Evolutionary conservation across 2,329 filamentous ascomycete genomes (phyloP).

Genomic region (Pyrenophora seminiperda): DNA sequence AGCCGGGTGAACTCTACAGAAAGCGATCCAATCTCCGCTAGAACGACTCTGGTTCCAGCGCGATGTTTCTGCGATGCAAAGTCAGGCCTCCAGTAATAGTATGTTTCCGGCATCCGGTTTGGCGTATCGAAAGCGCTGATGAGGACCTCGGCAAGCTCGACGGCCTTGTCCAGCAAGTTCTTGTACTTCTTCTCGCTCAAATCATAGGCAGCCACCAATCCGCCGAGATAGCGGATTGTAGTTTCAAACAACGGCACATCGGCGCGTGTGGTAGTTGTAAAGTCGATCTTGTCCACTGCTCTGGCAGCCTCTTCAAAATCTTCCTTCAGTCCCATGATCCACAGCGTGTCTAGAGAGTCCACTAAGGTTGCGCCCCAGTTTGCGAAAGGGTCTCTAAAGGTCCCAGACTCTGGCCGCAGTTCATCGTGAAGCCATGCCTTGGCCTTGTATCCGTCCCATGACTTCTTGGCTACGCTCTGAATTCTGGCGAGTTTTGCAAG

Average conservation of each 20-base stretch:
- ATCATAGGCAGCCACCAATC: constrained; percentile 72
- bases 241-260: constrained; percentile 73
- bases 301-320: constrained; percentile 69
- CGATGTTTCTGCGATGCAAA: constrained; percentile 47
- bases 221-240: constrained; percentile 72
- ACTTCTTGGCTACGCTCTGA: constrained; percentile 73
- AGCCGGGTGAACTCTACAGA: constrained; percentile 57
- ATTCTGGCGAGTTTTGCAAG: constrained; percentile 68
- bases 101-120: constrained; percentile 67
- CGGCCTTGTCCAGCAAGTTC: constrained; percentile 65
- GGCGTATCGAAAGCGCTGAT: constrained; percentile 71
- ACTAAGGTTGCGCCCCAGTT: constrained; percentile 89
- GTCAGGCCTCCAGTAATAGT: constrained; percentile 61
- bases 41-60: constrained; percentile 49
- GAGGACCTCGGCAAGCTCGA: constrained; percentile 67
- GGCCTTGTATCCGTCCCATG: constrained; percentile 81
- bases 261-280: constrained; percentile 57
- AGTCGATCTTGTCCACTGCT: constrained; percentile 65
- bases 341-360: constrained; percentile 73
- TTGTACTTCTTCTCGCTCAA: constrained; percentile 60
- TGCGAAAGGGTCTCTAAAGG: constrained; percentile 79
- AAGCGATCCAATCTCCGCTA: constrained; percentile 56
- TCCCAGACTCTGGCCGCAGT: constrained; percentile 71
- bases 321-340: constrained; percentile 70
- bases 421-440: constrained; percentile 89